phyloP scores from a whole-genome alignment of 2,329 filamentous ascomycete genomes.

The Capronia epimyces region DNA sequence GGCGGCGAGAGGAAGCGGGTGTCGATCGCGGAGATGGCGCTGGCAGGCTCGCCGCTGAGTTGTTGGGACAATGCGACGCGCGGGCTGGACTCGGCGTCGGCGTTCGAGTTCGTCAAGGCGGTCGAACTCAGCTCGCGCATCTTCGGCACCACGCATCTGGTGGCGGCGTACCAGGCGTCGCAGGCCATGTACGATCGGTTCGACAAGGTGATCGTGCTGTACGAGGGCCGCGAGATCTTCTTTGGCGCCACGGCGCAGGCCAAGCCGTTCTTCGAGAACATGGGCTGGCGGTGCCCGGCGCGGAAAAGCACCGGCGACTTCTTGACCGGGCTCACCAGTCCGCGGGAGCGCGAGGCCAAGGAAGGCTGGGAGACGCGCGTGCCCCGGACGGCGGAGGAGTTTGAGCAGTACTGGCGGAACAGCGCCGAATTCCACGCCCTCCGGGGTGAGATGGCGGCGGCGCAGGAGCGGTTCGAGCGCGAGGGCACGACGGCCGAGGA shows the following conservation, averaged over 20 bases:
- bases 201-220: conserved; percentile 64
- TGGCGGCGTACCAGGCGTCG: conserved; percentile 54
- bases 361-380: conserved; percentile 41
- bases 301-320: conserved; percentile 62
- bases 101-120: conserved; percentile 53
- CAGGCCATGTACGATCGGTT: conserved; percentile 54
- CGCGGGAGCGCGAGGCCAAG: conserved; percentile 43
- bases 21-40: conserved; percentile 57
- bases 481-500: conserved; percentile 56
- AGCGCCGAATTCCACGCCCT: conserved; percentile 10
- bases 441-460: conserved; percentile 44
- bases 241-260: conserved; percentile 58
- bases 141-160: conserved; percentile 45
- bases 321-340: conserved; percentile 59
- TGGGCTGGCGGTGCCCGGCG: conserved; percentile 59
- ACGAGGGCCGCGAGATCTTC: conserved; percentile 61
- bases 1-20: conserved; percentile 61
- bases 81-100: conserved; percentile 52
- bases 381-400: conserved; percentile 44
- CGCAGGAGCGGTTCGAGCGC: conserved; percentile 44
- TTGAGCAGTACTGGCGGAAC: conserved; percentile 42
- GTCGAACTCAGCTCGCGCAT: conserved; percentile 48
- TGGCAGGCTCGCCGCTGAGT: conserved; percentile 39
- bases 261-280: conserved; percentile 57
- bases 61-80: conserved; percentile 50